These are phyloP conservation scores for Cercospora nicotianae DNA, from an alignment of 2,329 filamentous ascomycete species.

Conservation along the genomic window DNA sequence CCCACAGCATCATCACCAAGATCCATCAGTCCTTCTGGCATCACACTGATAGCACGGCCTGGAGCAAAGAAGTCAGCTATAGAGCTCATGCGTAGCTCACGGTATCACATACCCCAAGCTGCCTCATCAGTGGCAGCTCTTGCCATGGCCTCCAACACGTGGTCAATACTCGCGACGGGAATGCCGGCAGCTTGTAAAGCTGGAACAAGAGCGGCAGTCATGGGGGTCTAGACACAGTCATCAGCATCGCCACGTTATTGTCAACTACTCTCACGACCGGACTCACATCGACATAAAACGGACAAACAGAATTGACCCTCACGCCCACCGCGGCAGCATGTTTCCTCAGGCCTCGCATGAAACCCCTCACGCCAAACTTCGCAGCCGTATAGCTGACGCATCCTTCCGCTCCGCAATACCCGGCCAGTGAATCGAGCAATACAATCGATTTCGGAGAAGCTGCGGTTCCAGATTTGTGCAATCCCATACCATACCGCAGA, in stretches of 20 bases:
- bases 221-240: not conserved
- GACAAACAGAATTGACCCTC: slow-evolving; percentile 9
- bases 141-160: slow-evolving; percentile 5
- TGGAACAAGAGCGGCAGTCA: slow-evolving; percentile 3
- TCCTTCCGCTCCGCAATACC: slow-evolving; percentile 3
- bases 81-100: not conserved
- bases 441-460: slow-evolving; percentile 5
- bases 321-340: slow-evolving; percentile 5
- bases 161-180: slow-evolving; percentile 1
- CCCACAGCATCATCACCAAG: slow-evolving; percentile 6
- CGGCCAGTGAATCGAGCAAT: slow-evolving; percentile 1
- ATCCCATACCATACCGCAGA: slow-evolving; percentile 3
- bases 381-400: slow-evolving; percentile 5
- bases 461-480: slow-evolving; percentile 5
- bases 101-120: slow-evolving; percentile 1
- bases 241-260: not conserved
- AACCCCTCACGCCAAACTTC: slow-evolving; percentile 6
- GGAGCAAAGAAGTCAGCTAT: not conserved
- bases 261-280: not conserved
- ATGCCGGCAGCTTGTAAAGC: not conserved
- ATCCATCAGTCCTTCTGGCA: slow-evolving; percentile 9
- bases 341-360: slow-evolving; percentile 6
- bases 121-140: slow-evolving; percentile 5
- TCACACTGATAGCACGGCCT: slow-evolving; percentile 8
- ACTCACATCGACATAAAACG: slow-evolving; percentile 10